Conservation (phyloP, 768 basidiomycete genomes). For the Rhizopogon vulgaris region DNA sequence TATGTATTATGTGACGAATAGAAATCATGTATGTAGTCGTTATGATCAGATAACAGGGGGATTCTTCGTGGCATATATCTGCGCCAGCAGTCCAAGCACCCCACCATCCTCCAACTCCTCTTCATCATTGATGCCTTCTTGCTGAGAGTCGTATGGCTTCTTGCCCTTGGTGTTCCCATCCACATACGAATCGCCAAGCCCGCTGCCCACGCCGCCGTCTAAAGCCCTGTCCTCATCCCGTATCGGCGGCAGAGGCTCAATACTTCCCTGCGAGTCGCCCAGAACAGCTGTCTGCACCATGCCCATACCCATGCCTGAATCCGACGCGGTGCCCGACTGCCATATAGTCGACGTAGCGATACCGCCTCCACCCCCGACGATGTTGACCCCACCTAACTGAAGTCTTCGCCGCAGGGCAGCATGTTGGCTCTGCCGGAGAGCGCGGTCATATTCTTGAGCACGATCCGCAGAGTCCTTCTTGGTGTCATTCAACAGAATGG, state of each 20-base stretch:
- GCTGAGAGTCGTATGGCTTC: constrained; percentile 31
- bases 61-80: constrained; percentile 69
- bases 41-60: constrained; percentile 37
- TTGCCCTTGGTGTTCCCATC: constrained; percentile 49
- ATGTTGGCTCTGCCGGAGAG: constrained; percentile 63
- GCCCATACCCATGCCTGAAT: constrained; percentile 34
- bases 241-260: constrained; percentile 21
- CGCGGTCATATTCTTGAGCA: constrained; percentile 71
- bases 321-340: constrained; percentile 37
- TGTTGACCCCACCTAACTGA: constrained; percentile 15
- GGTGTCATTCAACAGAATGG: constrained; percentile 23
- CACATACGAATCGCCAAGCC: constrained; percentile 68
- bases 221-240: constrained; percentile 41
- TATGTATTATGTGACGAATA: neutral
- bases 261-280: constrained; percentile 69
- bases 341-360: constrained; percentile 43
- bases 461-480: constrained; percentile 42
- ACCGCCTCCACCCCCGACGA: constrained; percentile 38
- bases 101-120: constrained; percentile 73
- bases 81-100: constrained; percentile 76
- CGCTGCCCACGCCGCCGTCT: constrained; percentile 55
- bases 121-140: constrained; percentile 51
- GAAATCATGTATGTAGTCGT: neutral
- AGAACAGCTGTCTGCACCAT: constrained; percentile 69
- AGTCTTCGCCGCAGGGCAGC: constrained; percentile 40